phyloP scores from a whole-genome alignment of 1,284 basidiomycete genomes.

The Stygiomarasmius scandens region DNA sequence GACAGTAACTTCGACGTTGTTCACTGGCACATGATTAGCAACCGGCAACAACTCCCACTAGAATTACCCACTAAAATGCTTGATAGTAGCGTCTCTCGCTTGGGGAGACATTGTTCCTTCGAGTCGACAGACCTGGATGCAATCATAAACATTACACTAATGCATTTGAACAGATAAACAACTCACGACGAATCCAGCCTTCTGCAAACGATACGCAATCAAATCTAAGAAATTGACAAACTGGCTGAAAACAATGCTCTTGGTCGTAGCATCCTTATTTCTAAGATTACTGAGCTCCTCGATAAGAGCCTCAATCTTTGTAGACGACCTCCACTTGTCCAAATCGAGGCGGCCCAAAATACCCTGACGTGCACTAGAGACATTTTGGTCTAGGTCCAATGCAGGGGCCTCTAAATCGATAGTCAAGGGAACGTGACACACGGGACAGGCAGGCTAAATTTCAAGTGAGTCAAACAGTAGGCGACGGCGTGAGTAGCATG shows the following conservation, averaged over 20 bases:
- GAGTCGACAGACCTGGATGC: constrained; percentile 83
- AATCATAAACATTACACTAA: constrained; percentile 1
- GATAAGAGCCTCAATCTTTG: constrained; percentile 96
- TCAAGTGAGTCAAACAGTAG: constrained; percentile 2
- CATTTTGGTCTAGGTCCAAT: constrained; percentile 77
- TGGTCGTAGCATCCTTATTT: constrained; percentile 87
- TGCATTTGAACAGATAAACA: not conserved
- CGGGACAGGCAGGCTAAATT: constrained; percentile 86
- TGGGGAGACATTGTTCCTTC: constrained; percentile 98
- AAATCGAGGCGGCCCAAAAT: constrained; percentile 91
- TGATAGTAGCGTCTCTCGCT: constrained; percentile 92
- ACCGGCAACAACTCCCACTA: not conserved
- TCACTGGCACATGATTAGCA: constrained; percentile 56
- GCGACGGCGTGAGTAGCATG: not conserved
- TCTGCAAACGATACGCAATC: constrained; percentile 91
- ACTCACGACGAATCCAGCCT: constrained; percentile 84
- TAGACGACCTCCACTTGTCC: constrained; percentile 90
- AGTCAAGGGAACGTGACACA: constrained; percentile 91
- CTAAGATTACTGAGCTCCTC: constrained; percentile 91
- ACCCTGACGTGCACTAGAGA: constrained; percentile 74
- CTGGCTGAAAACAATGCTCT: constrained; percentile 95
- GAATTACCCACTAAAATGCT: constrained; percentile 80
- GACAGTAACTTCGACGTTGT: constrained; percentile 92
- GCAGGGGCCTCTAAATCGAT: constrained; percentile 96
- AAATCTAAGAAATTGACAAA: constrained; percentile 91